A percentile compares a stretch with the other conserved stretches of the same genome.
Conservation (phyloP, 106 monocot species). For the Dendrobium nobile region DNA sequence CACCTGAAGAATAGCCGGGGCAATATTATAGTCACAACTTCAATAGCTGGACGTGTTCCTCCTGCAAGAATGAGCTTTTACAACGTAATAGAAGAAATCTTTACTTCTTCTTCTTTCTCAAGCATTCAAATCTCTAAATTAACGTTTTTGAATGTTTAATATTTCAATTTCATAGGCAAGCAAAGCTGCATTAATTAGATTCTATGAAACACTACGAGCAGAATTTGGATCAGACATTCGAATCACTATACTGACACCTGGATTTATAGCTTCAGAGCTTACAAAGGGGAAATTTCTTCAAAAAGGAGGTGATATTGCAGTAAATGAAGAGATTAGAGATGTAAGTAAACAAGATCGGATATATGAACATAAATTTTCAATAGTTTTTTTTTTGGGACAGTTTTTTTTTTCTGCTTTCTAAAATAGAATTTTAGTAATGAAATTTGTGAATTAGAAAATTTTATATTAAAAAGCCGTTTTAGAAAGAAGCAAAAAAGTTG, state of each 20-base stretch:
- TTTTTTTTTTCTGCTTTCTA: too few relatives aligned
- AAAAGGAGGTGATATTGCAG: conserved; percentile 37
- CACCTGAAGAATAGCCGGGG: conserved; percentile 62
- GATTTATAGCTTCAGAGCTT: conserved; percentile 66
- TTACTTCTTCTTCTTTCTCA: not conserved
- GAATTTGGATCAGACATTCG: conserved; percentile 51
- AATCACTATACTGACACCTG: conserved; percentile 58
- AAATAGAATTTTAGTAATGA: too few relatives aligned
- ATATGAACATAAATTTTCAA: too few relatives aligned
- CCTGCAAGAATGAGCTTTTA: conserved; percentile 70
- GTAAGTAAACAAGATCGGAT: conserved; percentile 15
- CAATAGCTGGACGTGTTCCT: conserved; percentile 45
- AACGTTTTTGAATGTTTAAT: not conserved
- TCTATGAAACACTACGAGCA: conserved; percentile 67
- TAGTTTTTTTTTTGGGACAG: too few relatives aligned
- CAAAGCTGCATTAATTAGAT: conserved; percentile 69
- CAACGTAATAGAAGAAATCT: conserved; percentile 35
- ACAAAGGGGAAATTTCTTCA: conserved; percentile 61
- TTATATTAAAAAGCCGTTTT: too few relatives aligned
- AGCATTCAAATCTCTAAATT: not conserved
- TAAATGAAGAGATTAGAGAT: conserved; percentile 50
- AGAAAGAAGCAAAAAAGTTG: too few relatives aligned
- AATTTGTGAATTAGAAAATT: too few relatives aligned
- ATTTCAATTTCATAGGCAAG: conserved; percentile 40
- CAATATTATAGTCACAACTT: conserved; percentile 51